Base-by-base conservation (phyloP, 176 grass and related monocot species). In the Oropetium thomaeum region DNA sequence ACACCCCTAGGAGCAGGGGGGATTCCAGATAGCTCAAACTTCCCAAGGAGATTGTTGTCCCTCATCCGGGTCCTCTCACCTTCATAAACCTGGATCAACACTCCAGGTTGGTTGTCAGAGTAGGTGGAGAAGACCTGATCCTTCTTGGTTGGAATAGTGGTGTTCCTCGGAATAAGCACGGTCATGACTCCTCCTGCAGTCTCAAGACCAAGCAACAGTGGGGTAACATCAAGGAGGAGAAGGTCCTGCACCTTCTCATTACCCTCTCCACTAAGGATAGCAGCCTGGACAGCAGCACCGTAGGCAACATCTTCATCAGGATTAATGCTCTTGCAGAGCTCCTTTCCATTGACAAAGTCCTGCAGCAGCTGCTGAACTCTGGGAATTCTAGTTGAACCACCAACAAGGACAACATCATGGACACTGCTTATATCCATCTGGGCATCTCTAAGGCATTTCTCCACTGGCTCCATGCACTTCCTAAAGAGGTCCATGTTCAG, bases 121-220 rank as follows among this genome's bases (percentile, higher is more conserved):
- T 89, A 89, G 5, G 87, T 89, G 25, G 87, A 89, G 73, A 89
- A 89, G 44, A 82, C 87, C 35, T 86, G 83, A 82, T 86, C 87
- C 73, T 89, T 82, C 61, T 85, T 89, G 45, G 81, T 89, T 33
- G 87, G 83, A 57, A 89, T 82, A 29, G 78, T 89, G 53, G 83
- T 89, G 67, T 86, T 89, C 83, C 78, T 82, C 4, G 78, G 79
- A 40, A 89, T 89, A 28, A 89, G 78, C 4, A 89, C 83, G 34
- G 67, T 82, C 87, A 89, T 89, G 5, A 89, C 83, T 39, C 87
- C 87, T 16, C 83, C 68, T 4, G 83, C 78, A 33, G 87, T 89
- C 67, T 89, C 87, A 35, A 89, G 87, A 77, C 87, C 87, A 77
- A 89, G 67, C 45, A 78, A 89, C 15, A 89, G 83, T 4, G 87